Percentiles rank a stretch among this genome's conserved stretches.
These are phyloP conservation scores for Agrostemma githago DNA, from an alignment of 148 eudicot genomes.

Conservation along the genomic window DNA sequence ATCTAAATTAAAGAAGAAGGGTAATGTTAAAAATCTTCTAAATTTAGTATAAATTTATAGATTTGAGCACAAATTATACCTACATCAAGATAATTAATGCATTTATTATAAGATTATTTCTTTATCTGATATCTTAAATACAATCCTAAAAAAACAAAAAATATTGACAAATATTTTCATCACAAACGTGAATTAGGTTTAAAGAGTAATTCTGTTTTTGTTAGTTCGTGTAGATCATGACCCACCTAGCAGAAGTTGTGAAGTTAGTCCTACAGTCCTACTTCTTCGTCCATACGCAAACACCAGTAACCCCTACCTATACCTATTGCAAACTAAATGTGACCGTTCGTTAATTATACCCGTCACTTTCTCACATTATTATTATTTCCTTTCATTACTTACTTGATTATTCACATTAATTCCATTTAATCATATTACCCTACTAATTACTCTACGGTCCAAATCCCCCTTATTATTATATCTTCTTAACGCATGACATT, in stretches of 20 bases:
- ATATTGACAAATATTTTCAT: too few species aligned
- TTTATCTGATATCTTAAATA: too few species aligned
- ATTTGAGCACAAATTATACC: too few species aligned
- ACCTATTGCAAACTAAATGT: conserved; percentile 16
- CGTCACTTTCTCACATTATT: background rate
- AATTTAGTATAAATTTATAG: too few species aligned
- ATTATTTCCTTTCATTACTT: background rate
- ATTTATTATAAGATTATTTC: too few species aligned
- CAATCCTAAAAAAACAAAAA: too few species aligned
- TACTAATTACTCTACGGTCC: background rate
- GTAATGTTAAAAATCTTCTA: too few species aligned
- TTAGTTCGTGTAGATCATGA: background rate
- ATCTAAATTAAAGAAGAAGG: too few species aligned
- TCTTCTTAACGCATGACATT: conserved; percentile 10
- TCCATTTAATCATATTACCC: background rate
- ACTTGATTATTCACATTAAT: conserved; percentile 7
- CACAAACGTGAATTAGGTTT: too few species aligned
- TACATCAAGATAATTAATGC: too few species aligned
- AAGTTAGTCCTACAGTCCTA: background rate
- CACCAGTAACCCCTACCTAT: background rate
- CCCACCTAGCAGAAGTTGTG: conserved; percentile 2
- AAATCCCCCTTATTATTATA: conserved; percentile 5
- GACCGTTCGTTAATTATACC: conserved; percentile 19
- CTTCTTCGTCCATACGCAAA: background rate
- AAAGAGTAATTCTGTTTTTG: too few species aligned